A percentile compares a stretch with the other conserved stretches of the same genome.
Evolutionary conservation across 164 flowering plant genomes (phyloP).

Genomic region (Chimonanthus praecox): DNA sequence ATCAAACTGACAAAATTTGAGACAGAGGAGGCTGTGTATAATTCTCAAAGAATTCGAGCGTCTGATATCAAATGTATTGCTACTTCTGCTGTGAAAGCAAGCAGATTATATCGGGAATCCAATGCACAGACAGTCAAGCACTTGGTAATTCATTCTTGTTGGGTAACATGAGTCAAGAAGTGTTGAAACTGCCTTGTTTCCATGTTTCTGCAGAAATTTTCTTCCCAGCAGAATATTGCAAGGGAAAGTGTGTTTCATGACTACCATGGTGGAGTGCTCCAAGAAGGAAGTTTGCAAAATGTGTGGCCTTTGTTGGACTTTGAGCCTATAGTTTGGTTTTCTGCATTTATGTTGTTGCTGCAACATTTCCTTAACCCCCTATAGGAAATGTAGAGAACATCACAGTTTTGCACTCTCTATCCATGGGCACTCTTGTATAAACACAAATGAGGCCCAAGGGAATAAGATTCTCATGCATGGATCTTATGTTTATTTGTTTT

Average conservation of each 20-base stretch:
- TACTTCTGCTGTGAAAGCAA: slow-evolving; percentile 88
- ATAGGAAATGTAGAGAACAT: too few relatives aligned
- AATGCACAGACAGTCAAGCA: slow-evolving; percentile 88
- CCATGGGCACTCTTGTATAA: too few relatives aligned
- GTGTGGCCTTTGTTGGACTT: too few relatives aligned
- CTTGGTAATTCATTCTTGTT: slow-evolving; percentile 42
- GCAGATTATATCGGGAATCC: slow-evolving; percentile 77
- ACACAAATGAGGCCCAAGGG: background rate
- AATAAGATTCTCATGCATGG: background rate
- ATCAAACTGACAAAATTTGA: slow-evolving; percentile 85
- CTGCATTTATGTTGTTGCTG: too few relatives aligned
- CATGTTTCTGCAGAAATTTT: too few relatives aligned
- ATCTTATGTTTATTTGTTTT: background rate
- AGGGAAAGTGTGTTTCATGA: too few relatives aligned
- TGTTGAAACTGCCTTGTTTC: background rate
- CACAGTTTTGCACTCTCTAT: too few relatives aligned
- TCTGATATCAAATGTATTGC: slow-evolving; percentile 65
- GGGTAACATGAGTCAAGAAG: background rate
- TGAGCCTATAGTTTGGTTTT: too few relatives aligned
- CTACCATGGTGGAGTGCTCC: too few relatives aligned
- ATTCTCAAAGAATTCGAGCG: slow-evolving; percentile 49
- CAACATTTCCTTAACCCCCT: too few relatives aligned
- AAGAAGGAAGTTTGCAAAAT: too few relatives aligned
- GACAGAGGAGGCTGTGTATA: slow-evolving; percentile 53
- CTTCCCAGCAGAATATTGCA: too few relatives aligned